phyloP scores from a whole-genome alignment of 768 basidiomycete species.

The Lentinula sp. region DNA sequence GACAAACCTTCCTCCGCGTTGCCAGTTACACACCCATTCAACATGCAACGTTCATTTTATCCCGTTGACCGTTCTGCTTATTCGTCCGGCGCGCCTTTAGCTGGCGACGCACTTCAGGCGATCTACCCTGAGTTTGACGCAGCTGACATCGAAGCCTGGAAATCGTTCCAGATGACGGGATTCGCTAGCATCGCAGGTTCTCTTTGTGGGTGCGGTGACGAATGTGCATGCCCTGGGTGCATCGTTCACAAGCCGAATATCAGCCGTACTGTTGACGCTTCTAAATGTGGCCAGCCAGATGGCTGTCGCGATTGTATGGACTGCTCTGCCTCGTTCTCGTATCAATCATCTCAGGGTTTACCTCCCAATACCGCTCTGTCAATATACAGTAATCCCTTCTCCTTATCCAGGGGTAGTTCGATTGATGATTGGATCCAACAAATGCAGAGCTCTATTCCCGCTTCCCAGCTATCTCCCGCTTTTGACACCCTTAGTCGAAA shows the following conservation, averaged over 20 bases:
- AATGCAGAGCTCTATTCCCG: constrained; percentile 3
- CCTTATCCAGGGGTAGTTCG: constrained; percentile 12
- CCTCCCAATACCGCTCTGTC: constrained; percentile 35
- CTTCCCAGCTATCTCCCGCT: not conserved
- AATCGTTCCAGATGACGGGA: not conserved
- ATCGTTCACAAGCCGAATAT: constrained; percentile 20
- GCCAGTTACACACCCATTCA: not conserved
- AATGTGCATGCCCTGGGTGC: constrained; percentile 35
- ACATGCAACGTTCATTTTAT: not conserved
- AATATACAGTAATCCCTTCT: constrained; percentile 11
- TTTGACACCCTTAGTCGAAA: not conserved
- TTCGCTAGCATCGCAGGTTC: constrained; percentile 4
- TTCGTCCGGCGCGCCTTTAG: not conserved
- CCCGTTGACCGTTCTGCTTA: not conserved
- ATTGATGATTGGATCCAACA: constrained; percentile 65
- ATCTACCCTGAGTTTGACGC: not conserved
- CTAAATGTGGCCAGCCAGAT: constrained; percentile 27
- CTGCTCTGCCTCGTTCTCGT: constrained; percentile 37
- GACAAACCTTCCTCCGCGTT: constrained; percentile 13
- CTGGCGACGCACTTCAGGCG: not conserved
- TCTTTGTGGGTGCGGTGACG: constrained; percentile 38
- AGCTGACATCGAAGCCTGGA: constrained; percentile 1
- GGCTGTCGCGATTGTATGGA: constrained; percentile 50
- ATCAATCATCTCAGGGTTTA: constrained; percentile 26
- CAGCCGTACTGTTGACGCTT: constrained; percentile 27